phyloP scores from a whole-genome alignment of 192 early-diverging fungal species.

The Backusella tuberculispora region DNA sequence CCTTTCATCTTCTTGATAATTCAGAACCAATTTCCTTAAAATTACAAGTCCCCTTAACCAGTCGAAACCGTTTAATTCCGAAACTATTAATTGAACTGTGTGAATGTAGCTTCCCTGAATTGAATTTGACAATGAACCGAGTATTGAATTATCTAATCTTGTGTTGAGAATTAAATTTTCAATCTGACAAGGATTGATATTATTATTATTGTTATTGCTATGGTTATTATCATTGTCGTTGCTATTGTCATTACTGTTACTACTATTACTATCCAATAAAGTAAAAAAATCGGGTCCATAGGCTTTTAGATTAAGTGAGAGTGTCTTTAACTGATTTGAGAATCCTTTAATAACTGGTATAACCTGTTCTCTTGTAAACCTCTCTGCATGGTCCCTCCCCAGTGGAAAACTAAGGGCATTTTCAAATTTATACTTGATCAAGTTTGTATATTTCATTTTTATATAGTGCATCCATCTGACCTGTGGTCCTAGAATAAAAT shows the following conservation, averaged over 20 bases:
- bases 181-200: background rate
- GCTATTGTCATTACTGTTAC: too few species aligned
- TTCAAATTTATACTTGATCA: background rate
- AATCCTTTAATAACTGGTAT: background rate
- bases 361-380: background rate
- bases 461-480: background rate
- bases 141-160: background rate
- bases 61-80: background rate
- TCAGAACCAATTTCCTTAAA: too few species aligned
- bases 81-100: background rate
- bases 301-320: background rate
- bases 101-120: background rate
- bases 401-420: background rate
- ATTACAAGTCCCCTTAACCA: background rate
- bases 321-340: background rate
- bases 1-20: background rate
- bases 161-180: background rate
- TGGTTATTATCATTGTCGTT: too few species aligned
- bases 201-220: too few species aligned
- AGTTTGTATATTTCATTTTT: background rate
- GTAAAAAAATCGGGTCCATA: background rate
- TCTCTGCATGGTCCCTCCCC: background rate
- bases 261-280: background rate
- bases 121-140: background rate
- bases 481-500: background rate